Percentiles rank a stretch among this genome's conserved stretches.
Evolutionary conservation across 495 filamentous ascomycete species (phyloP).

Genomic region (Neurospora sp.): DNA sequence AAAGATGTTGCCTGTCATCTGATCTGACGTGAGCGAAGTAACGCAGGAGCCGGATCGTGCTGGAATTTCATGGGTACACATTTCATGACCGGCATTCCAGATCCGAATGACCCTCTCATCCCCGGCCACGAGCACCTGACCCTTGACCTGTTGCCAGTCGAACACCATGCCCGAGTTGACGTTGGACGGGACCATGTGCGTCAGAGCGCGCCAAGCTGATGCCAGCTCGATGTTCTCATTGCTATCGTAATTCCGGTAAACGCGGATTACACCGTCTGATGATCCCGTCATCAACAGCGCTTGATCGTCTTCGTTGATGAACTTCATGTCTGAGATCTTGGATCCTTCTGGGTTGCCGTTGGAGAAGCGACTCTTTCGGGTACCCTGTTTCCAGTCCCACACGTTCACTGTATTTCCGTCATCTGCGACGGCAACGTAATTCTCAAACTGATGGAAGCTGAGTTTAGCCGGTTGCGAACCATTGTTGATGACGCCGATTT

Average conservation of each 20-base stretch:
- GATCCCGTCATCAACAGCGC: constrained; percentile 90
- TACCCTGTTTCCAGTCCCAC: constrained; percentile 81
- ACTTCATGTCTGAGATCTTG: constrained; percentile 85
- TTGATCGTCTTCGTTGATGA: constrained; percentile 98
- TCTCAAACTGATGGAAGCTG: constrained; percentile 96
- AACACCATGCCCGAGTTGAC: constrained; percentile 92
- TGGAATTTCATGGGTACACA: constrained; percentile 88
- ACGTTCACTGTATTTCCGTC: constrained; percentile 81
- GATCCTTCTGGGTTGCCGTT: constrained; percentile 88
- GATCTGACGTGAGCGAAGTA: constrained; percentile 89
- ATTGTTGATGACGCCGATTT: constrained; percentile 71
- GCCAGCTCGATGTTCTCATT: constrained; percentile 71
- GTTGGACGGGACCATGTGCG: constrained; percentile 83
- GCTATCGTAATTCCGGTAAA: constrained; percentile 85
- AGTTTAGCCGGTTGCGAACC: constrained; percentile 79
- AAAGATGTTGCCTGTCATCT: constrained; percentile 93
- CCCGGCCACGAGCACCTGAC: constrained; percentile 84
- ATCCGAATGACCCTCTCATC: constrained; percentile 92
- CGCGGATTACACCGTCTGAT: constrained; percentile 84
- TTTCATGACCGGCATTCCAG: constrained; percentile 90
- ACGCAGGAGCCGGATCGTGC: constrained; percentile 93
- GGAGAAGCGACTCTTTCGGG: constrained; percentile 72
- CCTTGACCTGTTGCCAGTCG: constrained; percentile 97
- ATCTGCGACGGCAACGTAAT: constrained; percentile 89
- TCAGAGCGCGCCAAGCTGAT: constrained; percentile 81